Evolutionary conservation across 129 eudicot genomes (phyloP), one percentile per base, ranked within the genome.

Genomic region (Helichrysum umbraculigerum): DNA sequence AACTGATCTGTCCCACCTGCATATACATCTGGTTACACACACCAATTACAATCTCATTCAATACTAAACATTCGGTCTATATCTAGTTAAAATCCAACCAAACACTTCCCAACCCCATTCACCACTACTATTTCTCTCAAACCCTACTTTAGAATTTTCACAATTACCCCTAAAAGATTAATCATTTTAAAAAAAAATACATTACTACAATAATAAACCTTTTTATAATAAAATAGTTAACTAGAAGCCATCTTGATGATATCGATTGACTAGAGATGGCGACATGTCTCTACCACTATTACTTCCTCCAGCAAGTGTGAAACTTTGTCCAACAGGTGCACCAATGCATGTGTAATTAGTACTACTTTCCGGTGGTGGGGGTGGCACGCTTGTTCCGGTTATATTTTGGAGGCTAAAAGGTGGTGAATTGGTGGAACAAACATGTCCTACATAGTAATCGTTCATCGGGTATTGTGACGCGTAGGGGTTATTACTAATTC

Each of bases 321-420:
- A 81, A 25, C 85, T 84, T 61, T 78, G 89, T 34, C 86, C 88
- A 21, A 93, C 92, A 19, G 95, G 96, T 14, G 96, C 98, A 17
- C 96, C 98, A 42, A 90, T 86, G 81, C 95, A 93, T 6, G 98
- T 90, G 83, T 93, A 93, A 68, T 83, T 86, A n/a, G 6, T 80
- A 11, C 70, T 39, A 72, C 74, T 54, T 4, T 82, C 84, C 5
- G 58, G 82, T 21, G 76, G 65, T 50, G 73, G 77, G 17, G 79
- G 62, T 57, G 62, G 62, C 11, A 57, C 30, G 5, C 59, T 25
- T 44, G 42, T 7, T 7, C 60, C 73, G 32, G 22, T 70, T 78
- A 33, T 56, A 25, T 75, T 25, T 9, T 76, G 72, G 66, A 63
- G 58, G 57, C 60, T 44, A 72, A 70, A 71, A 30, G 77, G 79